These are phyloP conservation scores for Lepiota venenata DNA, from an alignment of 768 basidiomycete species.

Conservation along the genomic window DNA sequence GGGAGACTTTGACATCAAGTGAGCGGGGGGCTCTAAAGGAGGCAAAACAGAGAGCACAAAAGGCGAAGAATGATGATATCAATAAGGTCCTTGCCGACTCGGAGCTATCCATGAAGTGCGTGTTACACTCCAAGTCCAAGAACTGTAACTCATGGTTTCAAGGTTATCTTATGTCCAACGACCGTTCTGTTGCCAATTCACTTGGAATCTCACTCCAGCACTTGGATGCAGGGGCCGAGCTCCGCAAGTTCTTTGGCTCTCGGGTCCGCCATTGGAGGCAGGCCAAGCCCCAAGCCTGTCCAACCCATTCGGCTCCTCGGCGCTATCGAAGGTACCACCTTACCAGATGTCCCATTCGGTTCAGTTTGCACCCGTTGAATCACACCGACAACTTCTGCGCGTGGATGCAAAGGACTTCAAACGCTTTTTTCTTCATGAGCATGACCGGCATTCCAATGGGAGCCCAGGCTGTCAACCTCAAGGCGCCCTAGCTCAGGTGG, in stretches of 20 bases:
- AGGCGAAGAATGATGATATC: conserved; percentile 70
- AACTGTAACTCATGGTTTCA: conserved; percentile 15
- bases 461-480: too few relatives aligned
- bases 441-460: too few relatives aligned
- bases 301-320: too few relatives aligned
- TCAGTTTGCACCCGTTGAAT: too few relatives aligned
- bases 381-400: too few relatives aligned
- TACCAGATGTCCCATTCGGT: too few relatives aligned
- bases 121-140: not conserved
- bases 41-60: conserved; percentile 63
- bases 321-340: too few relatives aligned
- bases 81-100: conserved; percentile 85
- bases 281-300: too few relatives aligned
- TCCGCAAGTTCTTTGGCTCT: conserved; percentile 91
- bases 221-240: conserved; percentile 86
- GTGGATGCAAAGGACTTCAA: too few relatives aligned
- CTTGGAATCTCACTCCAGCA: conserved; percentile 77
- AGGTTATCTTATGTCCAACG: conserved; percentile 44
- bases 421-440: too few relatives aligned
- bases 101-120: conserved; percentile 74
- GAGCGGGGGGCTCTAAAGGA: conserved; percentile 64
- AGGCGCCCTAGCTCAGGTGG: too few relatives aligned
- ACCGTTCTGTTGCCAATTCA: conserved; percentile 45
- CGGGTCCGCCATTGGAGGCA: too few relatives aligned
- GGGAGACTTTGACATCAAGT: conserved; percentile 21